These are phyloP conservation scores for Hyaloscypha variabilis DNA, from an alignment of 495 filamentous ascomycete genomes.

Conservation along the genomic window DNA sequence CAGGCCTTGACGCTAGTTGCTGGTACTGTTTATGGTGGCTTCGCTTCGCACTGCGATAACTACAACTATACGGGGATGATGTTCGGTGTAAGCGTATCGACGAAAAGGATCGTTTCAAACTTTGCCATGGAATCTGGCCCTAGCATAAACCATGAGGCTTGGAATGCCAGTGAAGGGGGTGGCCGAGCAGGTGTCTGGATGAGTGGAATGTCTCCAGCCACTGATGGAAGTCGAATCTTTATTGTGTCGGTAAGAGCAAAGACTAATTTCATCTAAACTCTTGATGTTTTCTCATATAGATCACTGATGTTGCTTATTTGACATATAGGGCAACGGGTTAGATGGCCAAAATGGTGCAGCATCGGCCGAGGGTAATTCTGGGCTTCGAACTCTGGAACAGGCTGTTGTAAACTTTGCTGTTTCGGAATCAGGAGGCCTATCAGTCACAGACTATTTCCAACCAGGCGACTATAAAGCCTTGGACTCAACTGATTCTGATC, in stretches of 20 bases:
- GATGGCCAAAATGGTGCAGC: slow-evolving; percentile 40
- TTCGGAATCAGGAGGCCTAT: slow-evolving; percentile 35
- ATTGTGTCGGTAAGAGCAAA: too few species aligned
- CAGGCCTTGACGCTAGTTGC: slow-evolving; percentile 39
- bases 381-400: slow-evolving; percentile 42
- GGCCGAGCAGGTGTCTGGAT: slow-evolving; percentile 48
- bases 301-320: too few species aligned
- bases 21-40: slow-evolving; percentile 39
- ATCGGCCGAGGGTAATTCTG: slow-evolving; percentile 38
- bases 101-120: slow-evolving; percentile 28
- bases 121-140: slow-evolving; percentile 44
- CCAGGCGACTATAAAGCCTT: slow-evolving; percentile 46
- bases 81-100: slow-evolving; percentile 39
- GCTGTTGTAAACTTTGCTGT: slow-evolving; percentile 39
- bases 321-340: slow-evolving; percentile 44
- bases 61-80: slow-evolving; percentile 51
- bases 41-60: slow-evolving; percentile 49
- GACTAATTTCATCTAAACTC: too few species aligned
- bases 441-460: slow-evolving; percentile 44
- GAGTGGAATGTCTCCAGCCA: slow-evolving; percentile 43
- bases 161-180: slow-evolving; percentile 37
- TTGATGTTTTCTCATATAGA: too few species aligned
- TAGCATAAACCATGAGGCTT: too few species aligned
- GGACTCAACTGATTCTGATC: slow-evolving; percentile 44
- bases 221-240: slow-evolving; percentile 44